Percentiles rank a stretch among this genome's conserved stretches.
These are phyloP conservation scores for Aegle marmelos DNA, from an alignment of 345 rosid species.

Conservation along the genomic window DNA sequence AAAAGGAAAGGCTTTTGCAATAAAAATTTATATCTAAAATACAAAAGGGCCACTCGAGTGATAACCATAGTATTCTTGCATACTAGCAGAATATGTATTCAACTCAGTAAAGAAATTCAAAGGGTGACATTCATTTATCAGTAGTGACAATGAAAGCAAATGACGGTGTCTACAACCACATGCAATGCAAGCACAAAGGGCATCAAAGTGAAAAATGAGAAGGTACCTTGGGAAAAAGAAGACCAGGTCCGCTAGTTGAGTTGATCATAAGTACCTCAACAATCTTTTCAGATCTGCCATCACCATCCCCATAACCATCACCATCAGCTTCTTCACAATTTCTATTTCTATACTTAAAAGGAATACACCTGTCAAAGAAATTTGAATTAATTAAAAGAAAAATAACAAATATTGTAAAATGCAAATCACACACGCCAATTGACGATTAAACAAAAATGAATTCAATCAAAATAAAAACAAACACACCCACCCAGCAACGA, in stretches of 20 bases:
- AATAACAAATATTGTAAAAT: no score
- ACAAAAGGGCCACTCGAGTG: background rate
- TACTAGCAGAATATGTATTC: background rate
- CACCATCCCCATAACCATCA: background rate
- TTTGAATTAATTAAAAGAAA: background rate
- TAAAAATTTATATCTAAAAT: background rate
- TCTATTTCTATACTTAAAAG: conserved; percentile 31
- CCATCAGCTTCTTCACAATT: background rate
- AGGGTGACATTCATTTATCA: no score
- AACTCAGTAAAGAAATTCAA: background rate
- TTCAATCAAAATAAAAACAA: background rate
- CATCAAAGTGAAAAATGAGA: background rate
- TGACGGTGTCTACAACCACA: no score
- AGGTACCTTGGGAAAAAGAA: conserved; percentile 51
- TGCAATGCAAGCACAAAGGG: background rate
- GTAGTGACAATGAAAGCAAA: no score
- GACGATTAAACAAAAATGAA: background rate
- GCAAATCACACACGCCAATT: background rate
- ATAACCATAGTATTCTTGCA: background rate
- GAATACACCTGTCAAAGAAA: conserved; percentile 41
- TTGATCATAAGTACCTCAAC: conserved; percentile 46
- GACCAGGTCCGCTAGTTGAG: conserved; percentile 53
- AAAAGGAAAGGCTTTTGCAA: background rate
- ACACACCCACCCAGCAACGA: conserved; percentile 94
- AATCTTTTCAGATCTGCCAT: conserved; percentile 24